Evolutionary conservation across 2,329 filamentous ascomycete genomes (phyloP).

Genomic region (Trichophyton rubrum): DNA sequence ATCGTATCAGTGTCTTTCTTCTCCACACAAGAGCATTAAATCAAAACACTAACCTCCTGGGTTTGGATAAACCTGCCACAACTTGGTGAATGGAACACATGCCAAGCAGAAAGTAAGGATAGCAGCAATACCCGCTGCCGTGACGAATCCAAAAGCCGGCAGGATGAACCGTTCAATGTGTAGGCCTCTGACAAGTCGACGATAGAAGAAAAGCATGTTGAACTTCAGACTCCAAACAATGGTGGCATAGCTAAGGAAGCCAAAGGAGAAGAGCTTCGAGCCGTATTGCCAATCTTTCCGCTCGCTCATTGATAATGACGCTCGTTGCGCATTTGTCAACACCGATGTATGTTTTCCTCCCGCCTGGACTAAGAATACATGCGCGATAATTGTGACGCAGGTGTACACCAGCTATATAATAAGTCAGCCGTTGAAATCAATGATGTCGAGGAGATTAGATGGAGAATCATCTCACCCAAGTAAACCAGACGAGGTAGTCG

Average conservation of each 20-base stretch:
- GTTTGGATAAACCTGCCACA: slow-evolving; percentile 29
- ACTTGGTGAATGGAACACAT: slow-evolving; percentile 24
- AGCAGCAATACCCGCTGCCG: slow-evolving; percentile 18
- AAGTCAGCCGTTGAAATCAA: not conserved
- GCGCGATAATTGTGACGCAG: slow-evolving; percentile 15
- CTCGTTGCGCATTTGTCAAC: slow-evolving; percentile 19
- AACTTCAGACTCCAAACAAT: slow-evolving; percentile 33
- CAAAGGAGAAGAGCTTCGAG: slow-evolving; percentile 28
- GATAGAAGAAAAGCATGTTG: slow-evolving; percentile 33
- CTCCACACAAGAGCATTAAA: not conserved
- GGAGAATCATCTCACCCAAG: slow-evolving; percentile 16
- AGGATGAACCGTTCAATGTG: slow-evolving; percentile 28
- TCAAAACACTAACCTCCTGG: slow-evolving; percentile 23
- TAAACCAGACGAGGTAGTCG: slow-evolving; percentile 24
- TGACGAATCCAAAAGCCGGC: slow-evolving; percentile 24
- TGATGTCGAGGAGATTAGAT: not conserved
- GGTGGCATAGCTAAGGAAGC: slow-evolving; percentile 24
- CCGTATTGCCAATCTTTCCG: slow-evolving; percentile 21
- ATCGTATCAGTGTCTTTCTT: not conserved
- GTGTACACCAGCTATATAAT: slow-evolving; percentile 12
- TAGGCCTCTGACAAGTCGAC: slow-evolving; percentile 25
- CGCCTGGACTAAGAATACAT: slow-evolving; percentile 21
- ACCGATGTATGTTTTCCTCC: slow-evolving; percentile 20
- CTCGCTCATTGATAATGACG: slow-evolving; percentile 20
- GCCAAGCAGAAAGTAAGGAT: slow-evolving; percentile 19